Percentiles rank a stretch among this genome's conserved stretches.
Conservation (phyloP, 768 basidiomycete species). For the Cyathus striatus region DNA sequence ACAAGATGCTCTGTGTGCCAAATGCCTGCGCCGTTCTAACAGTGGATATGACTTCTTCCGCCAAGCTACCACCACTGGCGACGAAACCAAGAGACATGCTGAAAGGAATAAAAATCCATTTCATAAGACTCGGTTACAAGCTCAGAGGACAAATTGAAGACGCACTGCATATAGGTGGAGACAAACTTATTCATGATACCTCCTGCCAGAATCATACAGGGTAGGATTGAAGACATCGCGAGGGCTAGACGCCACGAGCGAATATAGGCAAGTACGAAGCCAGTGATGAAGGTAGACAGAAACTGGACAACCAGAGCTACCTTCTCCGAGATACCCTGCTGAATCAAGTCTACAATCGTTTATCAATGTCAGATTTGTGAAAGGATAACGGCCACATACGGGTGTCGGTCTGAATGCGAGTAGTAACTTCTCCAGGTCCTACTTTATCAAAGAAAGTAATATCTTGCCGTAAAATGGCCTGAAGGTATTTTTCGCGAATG, state of each 20-base stretch:
- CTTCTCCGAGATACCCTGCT: slow-evolving; percentile 90
- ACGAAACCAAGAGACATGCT: slow-evolving; percentile 70
- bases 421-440: slow-evolving; percentile 91
- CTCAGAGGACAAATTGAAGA: slow-evolving; percentile 10
- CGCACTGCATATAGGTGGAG: slow-evolving; percentile 62
- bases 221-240: slow-evolving; percentile 76
- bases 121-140: no score
- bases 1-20: slow-evolving; percentile 66
- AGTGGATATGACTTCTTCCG: slow-evolving; percentile 90
- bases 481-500: slow-evolving; percentile 78
- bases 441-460: slow-evolving; percentile 88
- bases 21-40: slow-evolving; percentile 93
- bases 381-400: slow-evolving; percentile 38
- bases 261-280: slow-evolving; percentile 71
- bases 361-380: not conserved
- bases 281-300: slow-evolving; percentile 66
- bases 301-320: slow-evolving; percentile 67
- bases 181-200: slow-evolving; percentile 66
- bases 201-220: slow-evolving; percentile 76
- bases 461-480: slow-evolving; percentile 78
- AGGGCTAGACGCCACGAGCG: slow-evolving; percentile 80
- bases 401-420: slow-evolving; percentile 85
- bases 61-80: slow-evolving; percentile 76
- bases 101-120: not conserved
- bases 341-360: slow-evolving; percentile 75